Conservation (phyloP, 345 rosid genomes). For the Populus nigra region DNA sequence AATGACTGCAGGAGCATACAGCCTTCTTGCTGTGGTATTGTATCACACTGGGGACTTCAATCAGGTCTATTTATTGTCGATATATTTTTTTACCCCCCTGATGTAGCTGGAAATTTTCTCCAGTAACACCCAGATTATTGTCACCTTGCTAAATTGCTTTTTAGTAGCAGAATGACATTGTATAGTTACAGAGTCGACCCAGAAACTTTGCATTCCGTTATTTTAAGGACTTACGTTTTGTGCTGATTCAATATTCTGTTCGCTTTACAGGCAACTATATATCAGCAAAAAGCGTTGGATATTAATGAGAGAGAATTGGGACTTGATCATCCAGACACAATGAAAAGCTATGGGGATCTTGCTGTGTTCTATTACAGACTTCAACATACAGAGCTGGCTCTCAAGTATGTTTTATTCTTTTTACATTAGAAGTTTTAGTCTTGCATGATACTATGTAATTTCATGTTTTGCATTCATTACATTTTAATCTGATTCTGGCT, state of each 20-base stretch:
- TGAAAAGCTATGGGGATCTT: conserved; percentile 99
- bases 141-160: conserved; percentile 4
- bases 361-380: conserved; percentile 99
- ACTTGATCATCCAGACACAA: conserved; percentile 98
- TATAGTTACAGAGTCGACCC: background rate
- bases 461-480: conserved; percentile 3
- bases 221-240: conserved; percentile 18
- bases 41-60: conserved; percentile 99
- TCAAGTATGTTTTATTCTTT: conserved; percentile 61
- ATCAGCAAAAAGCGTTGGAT: conserved; percentile 98
- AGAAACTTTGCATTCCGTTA: conserved; percentile 4
- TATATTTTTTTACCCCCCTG: background rate
- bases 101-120: background rate
- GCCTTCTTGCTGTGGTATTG: conserved; percentile 96
- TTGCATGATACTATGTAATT: background rate
- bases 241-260: conserved; percentile 22
- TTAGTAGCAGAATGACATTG: background rate
- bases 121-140: background rate
- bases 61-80: conserved; percentile 55
- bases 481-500: background rate
- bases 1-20: conserved; percentile 99
- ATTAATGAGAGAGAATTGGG: conserved; percentile 99
- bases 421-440: conserved; percentile 3
- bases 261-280: conserved; percentile 79
- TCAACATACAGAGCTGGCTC: conserved; percentile 96